Evolutionary conservation across 257 asterid species (phyloP).

Genomic region (Nicotiana tabacum): DNA sequence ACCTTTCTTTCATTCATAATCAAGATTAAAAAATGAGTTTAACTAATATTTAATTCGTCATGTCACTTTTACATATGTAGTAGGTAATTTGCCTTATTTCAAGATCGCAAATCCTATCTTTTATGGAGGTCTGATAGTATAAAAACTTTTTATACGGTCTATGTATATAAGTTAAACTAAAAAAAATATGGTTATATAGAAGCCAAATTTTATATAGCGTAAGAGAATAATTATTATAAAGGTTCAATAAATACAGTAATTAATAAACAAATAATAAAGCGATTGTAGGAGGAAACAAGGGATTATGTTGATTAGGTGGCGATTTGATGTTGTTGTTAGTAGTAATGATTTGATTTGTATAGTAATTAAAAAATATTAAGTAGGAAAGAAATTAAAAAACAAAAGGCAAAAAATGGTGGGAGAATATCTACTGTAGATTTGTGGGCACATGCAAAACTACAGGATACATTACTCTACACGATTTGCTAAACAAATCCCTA

Average conservation of each 20-base stretch:
- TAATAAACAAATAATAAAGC: not conserved
- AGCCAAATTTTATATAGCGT: not conserved
- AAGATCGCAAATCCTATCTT: no score
- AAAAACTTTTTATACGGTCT: no score
- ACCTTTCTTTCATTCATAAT: slow-evolving; percentile 4
- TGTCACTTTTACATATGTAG: no score
- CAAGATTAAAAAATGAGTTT: not conserved
- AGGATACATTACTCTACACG: slow-evolving; percentile 15
- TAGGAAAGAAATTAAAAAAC: not conserved
- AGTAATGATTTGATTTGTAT: slow-evolving; percentile 26
- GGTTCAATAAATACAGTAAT: slow-evolving; percentile 4
- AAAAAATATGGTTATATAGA: not conserved
- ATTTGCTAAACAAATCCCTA: slow-evolving; percentile 17
- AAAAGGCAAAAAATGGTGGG: slow-evolving; percentile 10
- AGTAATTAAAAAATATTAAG: not conserved
- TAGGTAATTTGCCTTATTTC: no score
- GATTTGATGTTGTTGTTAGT: slow-evolving; percentile 25
- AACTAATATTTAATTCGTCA: no score
- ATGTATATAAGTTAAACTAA: no score
- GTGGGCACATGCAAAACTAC: slow-evolving; percentile 36
- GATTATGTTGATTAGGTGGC: slow-evolving; percentile 35
- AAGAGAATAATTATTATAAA: not conserved
- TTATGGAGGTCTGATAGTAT: no score
- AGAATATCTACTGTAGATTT: slow-evolving; percentile 48
- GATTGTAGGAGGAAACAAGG: slow-evolving; percentile 27